phyloP scores from a whole-genome alignment of 192 early-diverging fungal species.

The Coemansia sp. region DNA sequence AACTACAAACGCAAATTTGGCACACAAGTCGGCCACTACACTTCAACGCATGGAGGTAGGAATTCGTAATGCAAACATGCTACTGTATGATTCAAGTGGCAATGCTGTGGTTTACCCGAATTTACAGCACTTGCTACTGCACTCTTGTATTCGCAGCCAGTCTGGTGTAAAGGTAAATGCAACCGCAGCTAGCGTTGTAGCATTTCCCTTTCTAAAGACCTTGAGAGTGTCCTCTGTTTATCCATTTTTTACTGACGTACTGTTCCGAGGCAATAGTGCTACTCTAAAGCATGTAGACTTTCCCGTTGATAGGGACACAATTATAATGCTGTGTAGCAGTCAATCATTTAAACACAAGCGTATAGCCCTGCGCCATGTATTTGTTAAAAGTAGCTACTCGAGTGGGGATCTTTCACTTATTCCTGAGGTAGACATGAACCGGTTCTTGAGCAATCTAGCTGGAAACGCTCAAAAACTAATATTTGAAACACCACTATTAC shows the following conservation, averaged over 20 bases:
- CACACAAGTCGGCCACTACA: background rate
- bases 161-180: background rate
- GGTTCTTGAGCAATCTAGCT: background rate
- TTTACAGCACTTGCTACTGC: conserved; percentile 1
- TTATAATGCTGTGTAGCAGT: background rate
- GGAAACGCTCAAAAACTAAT: background rate
- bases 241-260: conserved; percentile 12
- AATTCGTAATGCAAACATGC: background rate
- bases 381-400: background rate
- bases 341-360: background rate
- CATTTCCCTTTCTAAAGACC: background rate
- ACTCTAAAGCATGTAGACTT: conserved; percentile 10
- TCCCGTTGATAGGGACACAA: background rate
- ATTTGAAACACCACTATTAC: background rate
- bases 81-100: background rate
- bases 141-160: conserved; percentile 1
- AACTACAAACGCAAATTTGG: background rate
- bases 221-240: background rate
- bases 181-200: background rate
- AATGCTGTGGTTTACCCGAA: conserved; percentile 6
- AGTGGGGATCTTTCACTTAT: background rate
- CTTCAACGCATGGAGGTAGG: background rate
- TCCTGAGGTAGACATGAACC: background rate
- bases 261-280: conserved; percentile 17
- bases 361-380: background rate